phyloP scores from a whole-genome alignment of 345 rosid species.

The Excoecaria cochinchinensis region DNA sequence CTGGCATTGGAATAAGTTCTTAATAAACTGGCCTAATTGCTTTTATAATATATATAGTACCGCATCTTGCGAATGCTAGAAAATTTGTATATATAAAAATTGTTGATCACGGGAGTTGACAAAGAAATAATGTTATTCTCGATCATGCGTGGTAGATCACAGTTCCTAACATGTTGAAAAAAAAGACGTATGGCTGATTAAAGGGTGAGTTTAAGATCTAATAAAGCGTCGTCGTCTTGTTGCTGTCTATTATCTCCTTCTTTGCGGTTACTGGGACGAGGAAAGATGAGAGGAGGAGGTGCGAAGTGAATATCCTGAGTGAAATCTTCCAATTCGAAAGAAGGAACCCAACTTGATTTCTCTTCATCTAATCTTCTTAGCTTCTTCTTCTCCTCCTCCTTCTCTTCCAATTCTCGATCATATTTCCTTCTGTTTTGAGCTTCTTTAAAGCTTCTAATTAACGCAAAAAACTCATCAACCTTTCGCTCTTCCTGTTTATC shows the following conservation, averaged over 20 bases:
- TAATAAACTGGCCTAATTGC: too few species aligned
- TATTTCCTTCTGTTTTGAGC: constrained; percentile 25
- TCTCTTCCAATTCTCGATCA: constrained; percentile 2
- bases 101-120: too few species aligned
- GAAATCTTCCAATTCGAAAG: constrained; percentile 36
- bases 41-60: too few species aligned
- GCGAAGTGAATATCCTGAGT: neutral
- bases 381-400: constrained; percentile 19
- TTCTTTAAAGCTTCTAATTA: constrained; percentile 27
- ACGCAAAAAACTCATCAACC: constrained; percentile 30
- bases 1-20: too few species aligned
- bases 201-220: constrained; percentile 36
- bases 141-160: too few species aligned
- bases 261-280: neutral
- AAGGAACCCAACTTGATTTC: constrained; percentile 34
- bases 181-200: neutral
- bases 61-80: too few species aligned
- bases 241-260: neutral
- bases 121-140: too few species aligned
- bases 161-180: too few species aligned
- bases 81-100: too few species aligned
- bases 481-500: constrained; percentile 24
- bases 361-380: neutral
- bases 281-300: neutral
- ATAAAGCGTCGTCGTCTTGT: neutral